Conservation (phyloP, 768 basidiomycete genomes). For the Tricholoma saponaceum region DNA sequence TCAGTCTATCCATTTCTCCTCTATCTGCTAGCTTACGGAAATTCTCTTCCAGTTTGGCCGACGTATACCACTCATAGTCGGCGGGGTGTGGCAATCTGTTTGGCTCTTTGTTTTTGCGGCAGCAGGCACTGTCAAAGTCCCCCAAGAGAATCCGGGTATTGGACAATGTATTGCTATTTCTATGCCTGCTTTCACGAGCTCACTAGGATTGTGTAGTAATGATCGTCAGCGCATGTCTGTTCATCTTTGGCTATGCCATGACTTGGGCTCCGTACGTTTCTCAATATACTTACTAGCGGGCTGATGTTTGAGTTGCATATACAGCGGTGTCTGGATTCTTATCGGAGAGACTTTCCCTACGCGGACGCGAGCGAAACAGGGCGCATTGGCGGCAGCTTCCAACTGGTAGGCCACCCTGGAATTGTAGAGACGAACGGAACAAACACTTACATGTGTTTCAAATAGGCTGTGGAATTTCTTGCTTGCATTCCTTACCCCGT, state of each 20-base stretch:
- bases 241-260: conserved; percentile 67
- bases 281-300: not conserved
- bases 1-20: conserved; percentile 19
- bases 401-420: conserved; percentile 43
- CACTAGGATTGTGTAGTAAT: conserved; percentile 34
- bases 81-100: conserved; percentile 63
- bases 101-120: conserved; percentile 76
- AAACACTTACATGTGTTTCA: not conserved
- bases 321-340: conserved; percentile 67
- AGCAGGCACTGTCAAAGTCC: conserved; percentile 62
- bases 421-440: not conserved
- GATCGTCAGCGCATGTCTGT: conserved; percentile 66
- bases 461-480: conserved; percentile 61
- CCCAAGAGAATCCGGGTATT: conserved; percentile 39
- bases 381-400: conserved; percentile 56
- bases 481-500: conserved; percentile 76
- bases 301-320: not conserved
- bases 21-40: not conserved
- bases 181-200: not conserved
- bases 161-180: conserved; percentile 42
- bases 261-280: conserved; percentile 58
- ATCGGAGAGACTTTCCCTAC: conserved; percentile 77
- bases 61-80: conserved; percentile 58
- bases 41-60: conserved; percentile 49
- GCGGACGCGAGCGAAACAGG: conserved; percentile 68